Evolutionary conservation across 768 basidiomycete genomes (phyloP).

Genomic region (Xerocomellus amylosporus): DNA sequence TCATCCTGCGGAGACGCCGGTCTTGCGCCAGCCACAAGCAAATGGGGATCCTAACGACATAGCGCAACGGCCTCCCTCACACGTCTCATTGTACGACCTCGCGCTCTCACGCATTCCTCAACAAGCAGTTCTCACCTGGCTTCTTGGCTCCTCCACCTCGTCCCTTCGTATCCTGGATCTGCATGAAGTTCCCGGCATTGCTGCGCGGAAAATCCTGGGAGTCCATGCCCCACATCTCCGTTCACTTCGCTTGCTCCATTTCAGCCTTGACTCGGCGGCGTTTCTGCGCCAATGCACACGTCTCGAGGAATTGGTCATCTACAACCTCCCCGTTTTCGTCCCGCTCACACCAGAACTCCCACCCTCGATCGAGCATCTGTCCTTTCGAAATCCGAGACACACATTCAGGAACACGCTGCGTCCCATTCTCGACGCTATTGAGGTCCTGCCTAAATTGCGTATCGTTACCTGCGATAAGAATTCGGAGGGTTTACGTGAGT

Average conservation of each 20-base stretch:
- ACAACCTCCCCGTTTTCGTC: slow-evolving; percentile 35
- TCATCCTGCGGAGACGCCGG: slow-evolving; percentile 10
- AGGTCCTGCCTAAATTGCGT: slow-evolving; percentile 33
- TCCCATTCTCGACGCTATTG: slow-evolving; percentile 33
- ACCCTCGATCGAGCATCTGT: slow-evolving; percentile 39
- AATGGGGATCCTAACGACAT: not conserved
- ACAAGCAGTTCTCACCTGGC: slow-evolving; percentile 36
- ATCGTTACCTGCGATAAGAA: slow-evolving; percentile 37
- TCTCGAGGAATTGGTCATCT: slow-evolving; percentile 41
- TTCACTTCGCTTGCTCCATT: slow-evolving; percentile 42
- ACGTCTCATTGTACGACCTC: slow-evolving; percentile 40
- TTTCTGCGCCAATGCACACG: slow-evolving; percentile 36
- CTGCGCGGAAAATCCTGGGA: slow-evolving; percentile 26
- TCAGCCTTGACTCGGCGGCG: slow-evolving; percentile 31
- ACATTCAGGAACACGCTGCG: slow-evolving; percentile 22
- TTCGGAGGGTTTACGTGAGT: slow-evolving; percentile 20
- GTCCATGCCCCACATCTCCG: slow-evolving; percentile 35
- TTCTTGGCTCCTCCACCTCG: slow-evolving; percentile 35
- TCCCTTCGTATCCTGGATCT: slow-evolving; percentile 42
- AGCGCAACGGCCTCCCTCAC: slow-evolving; percentile 6
- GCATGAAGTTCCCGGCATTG: slow-evolving; percentile 34
- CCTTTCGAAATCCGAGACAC: slow-evolving; percentile 33
- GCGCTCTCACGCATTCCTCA: slow-evolving; percentile 35
- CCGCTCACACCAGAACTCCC: slow-evolving; percentile 35
- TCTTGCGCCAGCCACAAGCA: slow-evolving; percentile 3